Evolutionary conservation across 345 rosid genomes (phyloP), one percentile per base, ranked within the genome.

Genomic region (Salix brachista): DNA sequence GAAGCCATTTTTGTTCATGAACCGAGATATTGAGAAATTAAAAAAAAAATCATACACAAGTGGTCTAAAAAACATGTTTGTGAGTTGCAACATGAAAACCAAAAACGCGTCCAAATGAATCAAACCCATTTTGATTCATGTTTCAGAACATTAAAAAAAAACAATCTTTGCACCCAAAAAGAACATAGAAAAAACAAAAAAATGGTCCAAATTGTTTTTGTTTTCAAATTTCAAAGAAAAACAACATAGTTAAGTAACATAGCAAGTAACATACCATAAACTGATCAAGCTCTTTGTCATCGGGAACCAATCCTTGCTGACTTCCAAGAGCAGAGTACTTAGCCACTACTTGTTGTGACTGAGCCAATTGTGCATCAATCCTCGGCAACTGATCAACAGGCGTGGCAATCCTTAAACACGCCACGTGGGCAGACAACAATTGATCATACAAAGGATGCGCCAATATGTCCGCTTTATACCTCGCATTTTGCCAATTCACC

Each of bases 331-430:
- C 83, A 7, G 99, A 91, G 91, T 94, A 96, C 84, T 96, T 96
- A 9, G 89, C 82, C 28, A 92, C 97, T 32, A 96, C 97, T 41
- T 94, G 85, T 83, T 92, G 99, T 39, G 99, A 94, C 91, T 96
- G 96, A 32, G 95, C 97, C 28, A 96, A 86, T 86, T 96, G 99
- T 3, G 98, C 94, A 65, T 96, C 99, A 48, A 96, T 96, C 83
- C 98, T 89, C 26, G 98, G 98, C 72, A 93, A 67, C 83, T 93
- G 99, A 82, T 95, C 98, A 9, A 95, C 98, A 54, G 99, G 99
- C 67, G 99, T 95, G 1, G 98, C 98, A 75, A 95, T 89, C 80
- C 98, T 84, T 68, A 95, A 80, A 62, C 97, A 93, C 5, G 99
- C 90, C 36, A 91, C 98, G 83, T 93, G 98, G 19, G 98, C 96